Percentiles rank a stretch among this genome's conserved stretches.
Evolutionary conservation across 2,329 filamentous ascomycete genomes (phyloP).

Genomic region (Hymenoscyphus fructigenus): DNA sequence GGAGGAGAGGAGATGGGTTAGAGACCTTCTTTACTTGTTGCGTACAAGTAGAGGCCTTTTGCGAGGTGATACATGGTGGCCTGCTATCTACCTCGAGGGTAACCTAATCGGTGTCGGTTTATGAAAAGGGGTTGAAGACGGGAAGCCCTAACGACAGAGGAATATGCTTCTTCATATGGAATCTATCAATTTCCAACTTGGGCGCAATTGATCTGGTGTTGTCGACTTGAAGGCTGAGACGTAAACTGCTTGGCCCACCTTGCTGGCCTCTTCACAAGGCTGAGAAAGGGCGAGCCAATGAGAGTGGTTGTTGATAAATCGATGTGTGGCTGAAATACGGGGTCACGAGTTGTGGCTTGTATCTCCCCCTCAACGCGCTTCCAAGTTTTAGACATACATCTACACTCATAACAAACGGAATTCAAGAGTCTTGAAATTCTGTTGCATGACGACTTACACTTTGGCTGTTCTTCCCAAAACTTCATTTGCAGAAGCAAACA

Average conservation of each 20-base stretch:
- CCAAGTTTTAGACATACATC: background rate
- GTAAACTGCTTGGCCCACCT: background rate
- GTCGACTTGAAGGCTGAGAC: slow-evolving; percentile 2
- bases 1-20: slow-evolving; percentile 5
- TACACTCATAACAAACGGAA: background rate
- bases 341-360: background rate
- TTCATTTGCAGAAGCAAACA: background rate
- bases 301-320: background rate
- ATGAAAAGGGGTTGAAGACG: slow-evolving; percentile 8
- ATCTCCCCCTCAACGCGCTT: background rate
- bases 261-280: slow-evolving; percentile 10
- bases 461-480: slow-evolving; percentile 14
- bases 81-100: background rate
- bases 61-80: slow-evolving; percentile 85
- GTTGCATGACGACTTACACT: slow-evolving; percentile 16
- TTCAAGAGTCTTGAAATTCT: background rate
- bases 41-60: slow-evolving; percentile 91
- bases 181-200: background rate
- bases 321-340: background rate
- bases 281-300: background rate
- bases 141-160: slow-evolving; percentile 7
- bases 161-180: slow-evolving; percentile 12
- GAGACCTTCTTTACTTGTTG: slow-evolving; percentile 96
- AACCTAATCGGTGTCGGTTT: background rate
- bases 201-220: background rate